phyloP scores from a whole-genome alignment of 2,329 filamentous ascomycete species.

The Aureobasidium sp. region DNA sequence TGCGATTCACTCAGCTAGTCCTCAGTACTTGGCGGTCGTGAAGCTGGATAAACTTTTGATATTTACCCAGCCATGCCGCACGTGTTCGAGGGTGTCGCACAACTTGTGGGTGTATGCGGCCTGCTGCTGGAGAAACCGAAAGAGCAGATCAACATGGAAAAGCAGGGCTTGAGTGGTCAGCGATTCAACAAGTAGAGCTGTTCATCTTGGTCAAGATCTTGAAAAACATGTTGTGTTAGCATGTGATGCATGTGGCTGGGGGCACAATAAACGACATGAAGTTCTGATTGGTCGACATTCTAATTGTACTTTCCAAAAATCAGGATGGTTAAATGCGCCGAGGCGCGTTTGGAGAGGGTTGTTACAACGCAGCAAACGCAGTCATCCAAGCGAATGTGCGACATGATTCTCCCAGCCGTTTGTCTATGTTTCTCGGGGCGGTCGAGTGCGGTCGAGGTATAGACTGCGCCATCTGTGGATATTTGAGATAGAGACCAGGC shows the following conservation, averaged over 20 bases:
- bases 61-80: neutral
- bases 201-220: neutral
- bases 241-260: slow-evolving; percentile 14
- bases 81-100: neutral
- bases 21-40: neutral
- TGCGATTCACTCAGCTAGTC: slow-evolving; percentile 6
- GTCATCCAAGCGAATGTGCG: neutral
- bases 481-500: neutral
- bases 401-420: neutral
- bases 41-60: slow-evolving; percentile 2
- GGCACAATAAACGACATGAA: neutral
- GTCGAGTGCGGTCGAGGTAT: neutral
- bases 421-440: neutral
- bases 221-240: neutral
- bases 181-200: neutral
- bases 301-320: slow-evolving; percentile 4
- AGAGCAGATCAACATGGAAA: neutral
- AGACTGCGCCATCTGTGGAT: neutral
- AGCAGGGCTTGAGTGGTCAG: neutral
- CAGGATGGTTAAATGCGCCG: neutral
- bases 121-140: neutral
- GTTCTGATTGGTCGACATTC: neutral
- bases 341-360: neutral
- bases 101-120: neutral
- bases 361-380: neutral